Percentiles rank a stretch among this genome's conserved stretches.
Conservation (phyloP, 2,329 filamentous ascomycete species). For the Plenodomus biglobosus region DNA sequence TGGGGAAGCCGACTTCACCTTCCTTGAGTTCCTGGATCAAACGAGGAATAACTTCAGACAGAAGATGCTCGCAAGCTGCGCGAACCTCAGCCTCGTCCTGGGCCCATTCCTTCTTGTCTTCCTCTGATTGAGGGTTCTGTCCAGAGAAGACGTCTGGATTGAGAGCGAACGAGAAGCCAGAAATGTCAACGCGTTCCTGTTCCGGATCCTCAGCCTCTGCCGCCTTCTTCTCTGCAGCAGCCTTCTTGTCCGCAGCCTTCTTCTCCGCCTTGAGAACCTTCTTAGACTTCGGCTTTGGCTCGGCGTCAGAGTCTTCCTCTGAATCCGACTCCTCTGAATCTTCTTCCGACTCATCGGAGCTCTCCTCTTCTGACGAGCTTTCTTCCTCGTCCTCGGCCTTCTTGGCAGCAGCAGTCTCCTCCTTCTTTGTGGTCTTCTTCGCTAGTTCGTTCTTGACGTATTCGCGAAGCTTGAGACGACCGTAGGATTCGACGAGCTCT, state of each 20-base stretch:
- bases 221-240: slow-evolving; percentile 13
- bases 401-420: slow-evolving; percentile 41
- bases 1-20: slow-evolving; percentile 93
- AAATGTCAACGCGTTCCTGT: slow-evolving; percentile 77
- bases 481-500: slow-evolving; percentile 85
- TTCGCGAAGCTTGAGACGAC: slow-evolving; percentile 81
- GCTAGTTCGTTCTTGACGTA: slow-evolving; percentile 77
- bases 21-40: slow-evolving; percentile 85
- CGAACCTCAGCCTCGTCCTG: slow-evolving; percentile 88
- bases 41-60: slow-evolving; percentile 76
- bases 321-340: slow-evolving; percentile 58
- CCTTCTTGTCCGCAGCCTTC: slow-evolving; percentile 21
- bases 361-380: slow-evolving; percentile 29
- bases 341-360: slow-evolving; percentile 28
- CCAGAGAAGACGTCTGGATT: slow-evolving; percentile 97
- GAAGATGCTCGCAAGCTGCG: slow-evolving; percentile 76
- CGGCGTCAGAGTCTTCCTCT: slow-evolving; percentile 74
- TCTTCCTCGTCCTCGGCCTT: slow-evolving; percentile 43
- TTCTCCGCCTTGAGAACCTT: slow-evolving; percentile 22
- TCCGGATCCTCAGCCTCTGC: slow-evolving; percentile 36
- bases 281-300: slow-evolving; percentile 21
- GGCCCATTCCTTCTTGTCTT: slow-evolving; percentile 80
- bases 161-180: slow-evolving; percentile 81
- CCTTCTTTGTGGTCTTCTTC: slow-evolving; percentile 39
- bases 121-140: slow-evolving; percentile 83